phyloP scores from a whole-genome alignment of 208 protist species.

The Leishmania gerbilli region DNA sequence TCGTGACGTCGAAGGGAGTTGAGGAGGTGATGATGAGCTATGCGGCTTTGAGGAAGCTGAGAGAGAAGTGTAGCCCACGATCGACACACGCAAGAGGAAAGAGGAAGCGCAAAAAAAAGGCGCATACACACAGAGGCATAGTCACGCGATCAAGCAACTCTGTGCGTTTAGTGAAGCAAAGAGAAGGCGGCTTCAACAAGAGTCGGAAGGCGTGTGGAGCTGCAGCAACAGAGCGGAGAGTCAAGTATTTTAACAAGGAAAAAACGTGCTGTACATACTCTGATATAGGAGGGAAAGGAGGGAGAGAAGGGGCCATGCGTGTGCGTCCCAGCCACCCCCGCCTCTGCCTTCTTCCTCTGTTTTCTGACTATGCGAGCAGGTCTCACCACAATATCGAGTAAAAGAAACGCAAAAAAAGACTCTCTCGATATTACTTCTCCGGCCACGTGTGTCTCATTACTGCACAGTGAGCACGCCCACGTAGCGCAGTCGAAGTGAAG shows the following conservation, averaged over 20 bases:
- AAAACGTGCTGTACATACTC: not conserved
- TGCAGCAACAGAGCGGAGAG: not conserved
- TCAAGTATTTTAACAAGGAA: not conserved
- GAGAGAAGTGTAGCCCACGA: not conserved
- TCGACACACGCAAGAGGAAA: not conserved
- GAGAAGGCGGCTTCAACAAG: not conserved
- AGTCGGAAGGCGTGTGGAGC: not conserved
- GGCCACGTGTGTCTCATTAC: not conserved
- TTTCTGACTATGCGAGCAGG: not conserved
- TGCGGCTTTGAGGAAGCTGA: not conserved
- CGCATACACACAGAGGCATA: not conserved
- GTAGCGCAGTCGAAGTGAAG: conserved; percentile 53
- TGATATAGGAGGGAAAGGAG: not conserved
- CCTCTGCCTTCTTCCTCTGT: not conserved
- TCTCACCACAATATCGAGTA: not conserved
- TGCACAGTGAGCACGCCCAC: conserved; percentile 33
- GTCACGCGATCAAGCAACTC: not conserved
- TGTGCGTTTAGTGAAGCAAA: not conserved
- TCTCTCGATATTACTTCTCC: not conserved
- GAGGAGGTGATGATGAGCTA: not conserved
- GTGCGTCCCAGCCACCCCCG: not conserved
- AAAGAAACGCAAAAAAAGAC: not conserved
- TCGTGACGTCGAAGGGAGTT: not conserved
- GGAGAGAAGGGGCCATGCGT: not conserved
- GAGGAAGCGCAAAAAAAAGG: not conserved